phyloP scores from a whole-genome alignment of 805 yeast species.

The Yarrowia hollandica region DNA sequence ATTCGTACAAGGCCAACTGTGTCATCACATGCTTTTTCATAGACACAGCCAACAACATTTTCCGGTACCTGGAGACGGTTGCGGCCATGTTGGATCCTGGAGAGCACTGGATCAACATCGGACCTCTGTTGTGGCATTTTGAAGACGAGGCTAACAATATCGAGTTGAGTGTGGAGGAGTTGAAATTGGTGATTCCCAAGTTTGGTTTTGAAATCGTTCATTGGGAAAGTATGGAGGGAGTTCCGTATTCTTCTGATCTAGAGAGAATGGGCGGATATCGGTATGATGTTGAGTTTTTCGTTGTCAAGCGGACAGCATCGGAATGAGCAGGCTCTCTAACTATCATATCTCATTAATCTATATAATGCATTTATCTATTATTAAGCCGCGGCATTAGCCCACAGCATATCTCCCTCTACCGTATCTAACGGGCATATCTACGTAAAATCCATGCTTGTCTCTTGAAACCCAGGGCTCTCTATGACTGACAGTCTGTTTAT shows the following conservation, averaged over 20 bases:
- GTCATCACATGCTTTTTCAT: constrained; percentile 64
- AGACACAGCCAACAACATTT: constrained; percentile 87
- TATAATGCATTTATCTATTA: neutral
- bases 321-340: too few species aligned
- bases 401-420: neutral
- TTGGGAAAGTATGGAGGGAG: constrained; percentile 47
- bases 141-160: constrained; percentile 70
- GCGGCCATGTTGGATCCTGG: constrained; percentile 49
- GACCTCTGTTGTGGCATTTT: constrained; percentile 75
- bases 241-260: constrained; percentile 55
- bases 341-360: neutral
- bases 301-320: constrained; percentile 52
- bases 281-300: constrained; percentile 71
- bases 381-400: neutral
- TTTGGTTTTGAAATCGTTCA: constrained; percentile 55
- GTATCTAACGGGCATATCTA: neutral
- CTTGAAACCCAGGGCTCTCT: neutral
- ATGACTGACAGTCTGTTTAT: constrained; percentile 8
- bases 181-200: constrained; percentile 51
- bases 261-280: constrained; percentile 54
- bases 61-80: constrained; percentile 72
- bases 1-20: constrained; percentile 44
- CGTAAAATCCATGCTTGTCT: neutral
- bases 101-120: constrained; percentile 83
- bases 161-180: constrained; percentile 73